Percentiles rank a stretch among this genome's conserved stretches.
Conservation (phyloP, 352 stramenopile genomes). For the Peronospora farinosa region DNA sequence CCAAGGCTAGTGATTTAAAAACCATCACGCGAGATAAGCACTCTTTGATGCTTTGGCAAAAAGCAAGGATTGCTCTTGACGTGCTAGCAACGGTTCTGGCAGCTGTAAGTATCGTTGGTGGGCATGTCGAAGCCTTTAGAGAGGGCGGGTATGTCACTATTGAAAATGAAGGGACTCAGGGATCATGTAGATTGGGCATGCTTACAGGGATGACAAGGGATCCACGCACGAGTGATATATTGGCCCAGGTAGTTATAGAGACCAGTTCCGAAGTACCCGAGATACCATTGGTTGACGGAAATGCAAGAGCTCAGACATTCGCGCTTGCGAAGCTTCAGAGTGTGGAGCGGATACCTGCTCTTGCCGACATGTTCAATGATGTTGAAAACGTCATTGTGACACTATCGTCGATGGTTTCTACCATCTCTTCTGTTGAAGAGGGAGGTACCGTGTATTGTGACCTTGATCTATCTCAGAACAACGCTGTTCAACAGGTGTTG, state of each 20-base stretch:
- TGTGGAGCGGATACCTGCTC: conserved; percentile 63
- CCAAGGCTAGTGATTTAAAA: conserved; percentile 18
- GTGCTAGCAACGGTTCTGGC: conserved; percentile 48
- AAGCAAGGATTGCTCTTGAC: conserved; percentile 68
- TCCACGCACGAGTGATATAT: conserved; percentile 30
- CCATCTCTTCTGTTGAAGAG: conserved; percentile 21
- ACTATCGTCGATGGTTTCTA: conserved; percentile 47
- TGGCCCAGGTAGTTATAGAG: conserved; percentile 29
- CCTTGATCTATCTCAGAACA: conserved; percentile 61
- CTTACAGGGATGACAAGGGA: conserved; percentile 40
- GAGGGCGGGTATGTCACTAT: conserved; percentile 59
- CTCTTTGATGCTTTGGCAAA: conserved; percentile 61
- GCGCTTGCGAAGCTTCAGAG: conserved; percentile 50
- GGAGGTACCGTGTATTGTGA: conserved; percentile 32
- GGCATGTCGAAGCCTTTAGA: conserved; percentile 59
- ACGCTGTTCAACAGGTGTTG: conserved; percentile 50
- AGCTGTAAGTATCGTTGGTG: conserved; percentile 64
- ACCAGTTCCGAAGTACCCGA: conserved; percentile 6
- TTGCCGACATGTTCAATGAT: conserved; percentile 75
- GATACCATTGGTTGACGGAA: conserved; percentile 14
- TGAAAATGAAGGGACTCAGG: conserved; percentile 37
- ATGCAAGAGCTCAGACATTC: conserved; percentile 23
- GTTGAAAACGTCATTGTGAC: conserved; percentile 46
- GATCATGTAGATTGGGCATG: conserved; percentile 17
- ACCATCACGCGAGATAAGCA: conserved; percentile 52